These are phyloP conservation scores for Misopates orontium DNA, from an alignment of 257 asterid genomes.

Conservation along the genomic window DNA sequence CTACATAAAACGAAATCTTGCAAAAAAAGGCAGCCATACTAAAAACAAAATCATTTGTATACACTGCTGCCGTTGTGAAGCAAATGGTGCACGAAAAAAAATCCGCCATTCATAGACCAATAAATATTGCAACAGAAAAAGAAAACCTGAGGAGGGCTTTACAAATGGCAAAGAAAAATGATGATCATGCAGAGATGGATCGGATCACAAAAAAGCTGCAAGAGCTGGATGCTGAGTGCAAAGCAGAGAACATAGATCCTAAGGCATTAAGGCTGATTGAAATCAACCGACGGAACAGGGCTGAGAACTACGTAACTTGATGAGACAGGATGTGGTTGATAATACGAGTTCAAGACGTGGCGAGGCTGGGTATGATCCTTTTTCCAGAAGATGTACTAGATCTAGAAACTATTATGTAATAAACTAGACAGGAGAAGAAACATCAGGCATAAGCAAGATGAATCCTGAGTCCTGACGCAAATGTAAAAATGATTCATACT, in stretches of 20 bases:
- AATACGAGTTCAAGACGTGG: slow-evolving; percentile 66
- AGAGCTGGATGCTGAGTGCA: slow-evolving; percentile 72
- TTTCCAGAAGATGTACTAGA: slow-evolving; percentile 65
- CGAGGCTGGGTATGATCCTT: slow-evolving; percentile 95
- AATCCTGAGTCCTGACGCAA: too few relatives aligned
- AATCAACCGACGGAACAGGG: slow-evolving; percentile 84
- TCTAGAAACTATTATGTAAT: slow-evolving; percentile 72
- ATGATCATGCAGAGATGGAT: too few relatives aligned
- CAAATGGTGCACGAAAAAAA: too few relatives aligned
- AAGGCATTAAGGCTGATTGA: slow-evolving; percentile 84
- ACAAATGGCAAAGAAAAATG: slow-evolving; percentile 59
- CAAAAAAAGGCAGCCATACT: too few relatives aligned
- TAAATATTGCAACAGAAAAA: slow-evolving; percentile 73
- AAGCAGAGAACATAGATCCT: slow-evolving; percentile 55
- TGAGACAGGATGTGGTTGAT: slow-evolving; percentile 51
- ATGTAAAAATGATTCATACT: too few relatives aligned
- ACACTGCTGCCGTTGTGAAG: too few relatives aligned
- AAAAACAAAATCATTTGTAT: too few relatives aligned
- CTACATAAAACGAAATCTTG: too few relatives aligned
- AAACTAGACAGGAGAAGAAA: slow-evolving; percentile 5
- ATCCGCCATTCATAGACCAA: too few relatives aligned
- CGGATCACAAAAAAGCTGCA: slow-evolving; percentile 60
- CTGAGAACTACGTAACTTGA: slow-evolving; percentile 83
- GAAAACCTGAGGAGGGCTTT: slow-evolving; percentile 77
- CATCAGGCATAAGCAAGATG: too few relatives aligned